phyloP scores from a whole-genome alignment of 495 filamentous ascomycete species.

The Hypoxylon crocopeplum region DNA sequence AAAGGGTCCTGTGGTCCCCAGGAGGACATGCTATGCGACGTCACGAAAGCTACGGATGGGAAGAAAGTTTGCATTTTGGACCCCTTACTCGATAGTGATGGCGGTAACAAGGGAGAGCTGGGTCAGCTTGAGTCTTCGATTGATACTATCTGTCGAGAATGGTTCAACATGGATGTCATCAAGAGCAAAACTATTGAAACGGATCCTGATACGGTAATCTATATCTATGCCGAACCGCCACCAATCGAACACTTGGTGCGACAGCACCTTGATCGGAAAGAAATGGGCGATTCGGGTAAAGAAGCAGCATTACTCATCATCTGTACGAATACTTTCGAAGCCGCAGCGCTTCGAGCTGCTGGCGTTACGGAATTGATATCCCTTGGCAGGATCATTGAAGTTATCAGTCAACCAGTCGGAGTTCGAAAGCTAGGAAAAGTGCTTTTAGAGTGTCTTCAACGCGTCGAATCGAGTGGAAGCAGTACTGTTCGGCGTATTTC shows the following conservation, averaged over 20 bases:
- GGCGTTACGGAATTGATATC: conserved; percentile 25
- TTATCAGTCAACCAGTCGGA: conserved; percentile 36
- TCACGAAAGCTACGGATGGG: conserved; percentile 6
- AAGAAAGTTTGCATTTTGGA: conserved; percentile 28
- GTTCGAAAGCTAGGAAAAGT: conserved; percentile 33
- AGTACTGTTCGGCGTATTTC: neutral
- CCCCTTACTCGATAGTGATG: neutral
- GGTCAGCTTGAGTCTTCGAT: conserved; percentile 29
- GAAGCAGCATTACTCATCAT: conserved; percentile 30
- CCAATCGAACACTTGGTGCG: conserved; percentile 27
- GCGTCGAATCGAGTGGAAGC: conserved; percentile 6
- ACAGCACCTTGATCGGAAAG: conserved; percentile 14
- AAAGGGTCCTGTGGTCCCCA: neutral
- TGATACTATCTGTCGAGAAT: conserved; percentile 23
- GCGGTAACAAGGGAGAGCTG: neutral
- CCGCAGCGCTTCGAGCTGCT: conserved; percentile 29
- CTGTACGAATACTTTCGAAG: conserved; percentile 36
- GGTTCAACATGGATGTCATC: conserved; percentile 33
- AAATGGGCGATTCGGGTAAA: conserved; percentile 7
- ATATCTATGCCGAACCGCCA: conserved; percentile 36
- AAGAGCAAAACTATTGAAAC: conserved; percentile 16
- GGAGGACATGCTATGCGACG: conserved; percentile 10
- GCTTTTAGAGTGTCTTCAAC: conserved; percentile 19
- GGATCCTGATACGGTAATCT: conserved; percentile 24
- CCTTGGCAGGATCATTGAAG: conserved; percentile 32